These are phyloP conservation scores for Rhizopogon sp. DNA, from an alignment of 768 basidiomycete genomes.

Conservation along the genomic window DNA sequence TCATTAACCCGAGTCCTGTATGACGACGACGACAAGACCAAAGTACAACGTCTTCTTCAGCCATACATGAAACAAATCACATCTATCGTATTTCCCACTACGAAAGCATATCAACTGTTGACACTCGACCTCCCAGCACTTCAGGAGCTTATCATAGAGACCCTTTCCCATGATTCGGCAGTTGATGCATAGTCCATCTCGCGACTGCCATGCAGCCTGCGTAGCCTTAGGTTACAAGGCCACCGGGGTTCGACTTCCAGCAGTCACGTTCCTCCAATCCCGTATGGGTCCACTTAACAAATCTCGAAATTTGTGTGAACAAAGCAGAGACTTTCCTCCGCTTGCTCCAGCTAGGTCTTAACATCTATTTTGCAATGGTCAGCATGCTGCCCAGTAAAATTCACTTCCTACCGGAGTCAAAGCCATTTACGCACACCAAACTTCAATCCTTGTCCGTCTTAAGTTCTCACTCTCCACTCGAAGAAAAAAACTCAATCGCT, in stretches of 20 bases:
- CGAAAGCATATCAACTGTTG: conserved; percentile 7
- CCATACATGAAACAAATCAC: conserved; percentile 10
- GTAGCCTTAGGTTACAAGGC: no score
- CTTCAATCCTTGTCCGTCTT: conserved; percentile 12
- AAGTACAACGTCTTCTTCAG: conserved; percentile 5
- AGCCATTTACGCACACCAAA: conserved; percentile 6
- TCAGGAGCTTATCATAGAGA: conserved; percentile 12
- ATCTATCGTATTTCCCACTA: conserved; percentile 9
- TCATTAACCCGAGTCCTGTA: conserved; percentile 13
- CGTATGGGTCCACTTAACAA: conserved; percentile 14
- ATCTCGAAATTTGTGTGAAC: conserved; percentile 1
- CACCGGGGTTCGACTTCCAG: no score
- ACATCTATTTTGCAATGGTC: conserved; percentile 13
- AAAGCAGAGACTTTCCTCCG: conserved; percentile 1
- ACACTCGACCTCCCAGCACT: conserved; percentile 13
- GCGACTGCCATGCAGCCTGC: conserved; percentile 1
- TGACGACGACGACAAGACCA: neutral
- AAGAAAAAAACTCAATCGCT: no score
- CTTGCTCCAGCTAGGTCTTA: conserved; percentile 15
- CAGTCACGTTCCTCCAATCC: conserved; percentile 7
- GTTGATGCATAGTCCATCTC: neutral
- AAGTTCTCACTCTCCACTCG: no score
- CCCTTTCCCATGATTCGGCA: neutral
- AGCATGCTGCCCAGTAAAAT: neutral
- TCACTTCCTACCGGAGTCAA: neutral